Evolutionary conservation across 1,139 yeast species (phyloP), one percentile per base, ranked within the genome.

Genomic region (Suhomyces bokatorum): DNA sequence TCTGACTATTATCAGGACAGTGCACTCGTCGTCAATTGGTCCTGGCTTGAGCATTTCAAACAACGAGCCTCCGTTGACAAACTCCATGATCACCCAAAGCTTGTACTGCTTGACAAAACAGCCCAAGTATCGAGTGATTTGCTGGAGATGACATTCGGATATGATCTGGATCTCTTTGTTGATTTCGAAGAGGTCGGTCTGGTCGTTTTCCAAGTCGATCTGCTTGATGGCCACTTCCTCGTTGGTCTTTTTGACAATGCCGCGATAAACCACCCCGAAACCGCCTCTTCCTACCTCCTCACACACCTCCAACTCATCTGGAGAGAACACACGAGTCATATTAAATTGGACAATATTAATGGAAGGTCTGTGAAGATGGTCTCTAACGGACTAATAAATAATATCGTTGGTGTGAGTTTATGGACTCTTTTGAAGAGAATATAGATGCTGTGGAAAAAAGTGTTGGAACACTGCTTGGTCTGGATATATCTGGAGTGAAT

Each of bases 241-340:
- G 42, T 71, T 68, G 1, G 79, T 69, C 3, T 72, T 64, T 42
- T 71, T 73, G 53, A 86, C 81, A 9, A 80, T 60, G 0, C 93
- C 97, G 40, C 85, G 71, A 65, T 85, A 89, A 1, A 89, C 97
- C 1, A 85, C 87, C 0, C 97, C 97, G 63, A 88, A 89, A 4
- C 93, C 91, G 0, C 97, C 97, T 45, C 87, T 70, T 2, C 97
- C 97, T 1, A 89, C 82, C 60, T 87, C 91, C 52, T 85, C 91
- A 51, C 77, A 77, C 4, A 89, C 76, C 39, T 80, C 77, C 22
- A 75, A 56, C 51, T 75, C 77, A 15, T 70, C 76, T 10, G 74
- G 66, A 12, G 69, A 60, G 38, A 52, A 42, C 15, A 70, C 59
- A 43, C 75, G 53, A 17, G 35, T 31, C 35, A 36, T 36, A 20